Evolutionary conservation across 768 basidiomycete genomes (phyloP).

Genomic region (Tephrocybe sp.): DNA sequence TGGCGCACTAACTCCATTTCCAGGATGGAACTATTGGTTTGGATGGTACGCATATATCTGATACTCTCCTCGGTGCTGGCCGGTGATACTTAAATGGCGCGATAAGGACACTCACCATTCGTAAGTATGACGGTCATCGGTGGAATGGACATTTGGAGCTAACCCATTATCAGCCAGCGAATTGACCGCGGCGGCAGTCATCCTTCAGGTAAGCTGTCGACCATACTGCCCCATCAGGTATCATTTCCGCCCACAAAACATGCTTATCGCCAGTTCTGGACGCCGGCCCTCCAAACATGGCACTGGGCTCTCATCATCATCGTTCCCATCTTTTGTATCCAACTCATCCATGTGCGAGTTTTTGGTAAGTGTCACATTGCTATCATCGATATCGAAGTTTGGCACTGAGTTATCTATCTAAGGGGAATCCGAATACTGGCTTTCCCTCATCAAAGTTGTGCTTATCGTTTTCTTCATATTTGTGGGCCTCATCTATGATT

Average conservation of each 20-base stretch:
- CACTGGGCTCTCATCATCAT: conserved; percentile 57
- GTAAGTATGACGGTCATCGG: conserved; percentile 13
- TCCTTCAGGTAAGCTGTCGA: conserved; percentile 34
- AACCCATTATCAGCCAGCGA: conserved; percentile 44
- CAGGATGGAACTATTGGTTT: conserved; percentile 59
- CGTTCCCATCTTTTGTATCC: conserved; percentile 47
- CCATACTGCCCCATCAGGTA: neutral
- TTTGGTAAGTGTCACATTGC: conserved; percentile 37
- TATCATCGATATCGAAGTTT: neutral
- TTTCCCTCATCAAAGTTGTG: conserved; percentile 60
- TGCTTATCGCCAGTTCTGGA: conserved; percentile 35
- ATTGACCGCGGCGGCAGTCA: conserved; percentile 55
- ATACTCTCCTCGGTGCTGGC: neutral
- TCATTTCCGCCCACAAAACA: neutral
- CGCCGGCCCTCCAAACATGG: conserved; percentile 47
- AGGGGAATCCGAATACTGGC: conserved; percentile 66
- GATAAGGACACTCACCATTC: conserved; percentile 24
- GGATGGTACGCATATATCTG: conserved; percentile 35
- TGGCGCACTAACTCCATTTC: neutral
- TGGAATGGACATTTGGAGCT: neutral
- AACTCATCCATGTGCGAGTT: conserved; percentile 55
- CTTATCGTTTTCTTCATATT: conserved; percentile 63
- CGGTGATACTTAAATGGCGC: neutral
- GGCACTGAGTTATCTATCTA: neutral
- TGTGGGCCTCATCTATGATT: conserved; percentile 59